These are phyloP conservation scores for Claviceps africana DNA, from an alignment of 2,329 filamentous ascomycete genomes.

Conservation along the genomic window DNA sequence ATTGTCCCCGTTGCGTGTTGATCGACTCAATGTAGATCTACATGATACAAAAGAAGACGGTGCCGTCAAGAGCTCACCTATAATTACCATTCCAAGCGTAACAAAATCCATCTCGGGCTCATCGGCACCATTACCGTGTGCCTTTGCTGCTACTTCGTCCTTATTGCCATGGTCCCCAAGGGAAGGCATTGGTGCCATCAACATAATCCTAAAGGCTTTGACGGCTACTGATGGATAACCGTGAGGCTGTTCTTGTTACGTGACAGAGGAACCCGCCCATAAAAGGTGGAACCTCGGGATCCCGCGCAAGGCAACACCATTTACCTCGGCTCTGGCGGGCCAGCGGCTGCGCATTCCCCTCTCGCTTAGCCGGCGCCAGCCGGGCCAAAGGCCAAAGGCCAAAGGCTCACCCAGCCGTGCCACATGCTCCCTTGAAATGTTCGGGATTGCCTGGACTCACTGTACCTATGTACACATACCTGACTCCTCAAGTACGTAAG, in stretches of 20 bases:
- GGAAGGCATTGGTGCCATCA: background rate
- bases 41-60: background rate
- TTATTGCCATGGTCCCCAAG: background rate
- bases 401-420: background rate
- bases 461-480: no score
- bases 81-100: slow-evolving; percentile 60
- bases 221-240: no score
- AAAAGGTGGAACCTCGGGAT: no score
- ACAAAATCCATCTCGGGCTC: slow-evolving; percentile 41
- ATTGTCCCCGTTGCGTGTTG: background rate
- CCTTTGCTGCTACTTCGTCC: background rate
- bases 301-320: no score
- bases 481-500: no score
- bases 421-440: no score
- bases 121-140: background rate
- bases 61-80: slow-evolving; percentile 38
- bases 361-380: background rate
- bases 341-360: background rate
- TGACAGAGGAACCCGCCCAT: no score
- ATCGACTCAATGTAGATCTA: background rate
- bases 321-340: slow-evolving; percentile 3
- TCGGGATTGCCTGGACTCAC: no score
- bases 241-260: no score
- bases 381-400: background rate
- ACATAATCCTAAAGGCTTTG: no score